A percentile compares a stretch with the other conserved stretches of the same genome.
Evolutionary conservation across 352 stramenopile genomes (phyloP).

Genomic region (Pythium pyrilobum): DNA sequence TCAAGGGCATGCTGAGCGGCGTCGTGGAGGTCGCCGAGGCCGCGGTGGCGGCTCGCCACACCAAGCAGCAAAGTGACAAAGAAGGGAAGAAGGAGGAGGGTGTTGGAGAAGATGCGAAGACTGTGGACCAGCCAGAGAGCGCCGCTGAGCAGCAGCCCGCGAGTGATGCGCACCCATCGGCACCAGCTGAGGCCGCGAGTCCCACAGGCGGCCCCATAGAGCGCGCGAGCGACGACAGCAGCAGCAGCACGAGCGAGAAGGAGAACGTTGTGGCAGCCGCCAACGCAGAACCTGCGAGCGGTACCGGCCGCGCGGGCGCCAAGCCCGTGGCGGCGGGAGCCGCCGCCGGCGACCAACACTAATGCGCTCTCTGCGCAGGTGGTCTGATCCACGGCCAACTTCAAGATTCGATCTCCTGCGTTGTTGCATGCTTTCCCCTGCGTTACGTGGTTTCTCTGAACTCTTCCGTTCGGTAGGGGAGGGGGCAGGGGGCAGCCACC

Average conservation of each 20-base stretch:
- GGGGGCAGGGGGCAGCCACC: neutral
- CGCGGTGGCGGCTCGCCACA: neutral
- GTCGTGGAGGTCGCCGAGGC: conserved; percentile 7
- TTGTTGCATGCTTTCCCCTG: neutral
- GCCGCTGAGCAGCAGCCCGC: neutral
- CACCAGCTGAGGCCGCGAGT: too few species aligned
- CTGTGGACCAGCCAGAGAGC: too few species aligned
- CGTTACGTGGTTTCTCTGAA: conserved; percentile 6
- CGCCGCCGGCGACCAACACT: neutral
- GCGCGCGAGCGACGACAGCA: too few species aligned
- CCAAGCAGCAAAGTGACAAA: neutral
- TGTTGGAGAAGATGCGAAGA: too few species aligned
- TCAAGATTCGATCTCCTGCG: conserved; percentile 6
- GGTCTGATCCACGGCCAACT: neutral
- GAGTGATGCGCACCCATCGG: too few species aligned
- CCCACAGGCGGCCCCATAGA: too few species aligned
- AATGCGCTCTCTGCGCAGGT: neutral
- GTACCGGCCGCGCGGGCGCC: neutral
- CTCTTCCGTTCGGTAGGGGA: neutral
- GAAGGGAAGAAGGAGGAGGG: neutral
- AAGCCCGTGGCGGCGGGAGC: neutral
- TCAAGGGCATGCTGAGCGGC: conserved; percentile 29
- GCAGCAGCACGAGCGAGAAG: conserved; percentile 5
- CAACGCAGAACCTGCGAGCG: neutral
- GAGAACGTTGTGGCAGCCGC: conserved; percentile 13